phyloP scores from a whole-genome alignment of 176 grass and related monocot genomes.

The Oryza longistaminata region DNA sequence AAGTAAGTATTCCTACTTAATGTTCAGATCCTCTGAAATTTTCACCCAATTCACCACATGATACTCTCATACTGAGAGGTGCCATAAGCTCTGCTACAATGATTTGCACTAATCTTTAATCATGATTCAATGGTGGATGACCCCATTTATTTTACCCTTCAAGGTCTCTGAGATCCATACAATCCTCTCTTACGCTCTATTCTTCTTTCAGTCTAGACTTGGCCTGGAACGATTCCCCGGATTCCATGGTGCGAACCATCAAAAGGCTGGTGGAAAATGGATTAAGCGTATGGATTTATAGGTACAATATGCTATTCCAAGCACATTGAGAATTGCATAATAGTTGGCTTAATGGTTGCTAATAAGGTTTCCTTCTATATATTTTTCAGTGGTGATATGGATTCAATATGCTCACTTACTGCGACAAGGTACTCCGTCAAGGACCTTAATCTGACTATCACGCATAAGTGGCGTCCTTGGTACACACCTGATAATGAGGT shows the following conservation, averaged over 20 bases:
- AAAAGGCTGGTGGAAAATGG: constrained; percentile 20
- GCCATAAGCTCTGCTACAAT: no score
- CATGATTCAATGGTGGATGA: no score
- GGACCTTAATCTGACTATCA: constrained; percentile 32
- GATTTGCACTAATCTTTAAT: no score
- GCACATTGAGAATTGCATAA: neutral
- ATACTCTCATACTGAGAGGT: no score
- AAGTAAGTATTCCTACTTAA: constrained; percentile 8
- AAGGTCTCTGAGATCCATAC: no score
- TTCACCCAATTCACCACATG: neutral
- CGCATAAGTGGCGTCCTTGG: constrained; percentile 50
- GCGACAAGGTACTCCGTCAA: constrained; percentile 40
- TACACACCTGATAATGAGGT: constrained; percentile 37
- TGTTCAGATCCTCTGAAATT: neutral
- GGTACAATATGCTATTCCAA: constrained; percentile 6
- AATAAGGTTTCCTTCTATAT: neutral
- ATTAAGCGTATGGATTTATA: constrained; percentile 41
- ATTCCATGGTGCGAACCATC: constrained; percentile 33
- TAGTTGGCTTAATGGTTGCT: neutral
- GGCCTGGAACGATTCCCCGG: constrained; percentile 2
- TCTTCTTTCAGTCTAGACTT: neutral
- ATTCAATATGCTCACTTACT: constrained; percentile 32
- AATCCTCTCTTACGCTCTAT: neutral
- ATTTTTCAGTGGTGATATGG: constrained; percentile 47
- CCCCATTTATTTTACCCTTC: neutral